Conservation (phyloP, 176 grass and related monocot species). For the Urochloa ruziziensis region DNA sequence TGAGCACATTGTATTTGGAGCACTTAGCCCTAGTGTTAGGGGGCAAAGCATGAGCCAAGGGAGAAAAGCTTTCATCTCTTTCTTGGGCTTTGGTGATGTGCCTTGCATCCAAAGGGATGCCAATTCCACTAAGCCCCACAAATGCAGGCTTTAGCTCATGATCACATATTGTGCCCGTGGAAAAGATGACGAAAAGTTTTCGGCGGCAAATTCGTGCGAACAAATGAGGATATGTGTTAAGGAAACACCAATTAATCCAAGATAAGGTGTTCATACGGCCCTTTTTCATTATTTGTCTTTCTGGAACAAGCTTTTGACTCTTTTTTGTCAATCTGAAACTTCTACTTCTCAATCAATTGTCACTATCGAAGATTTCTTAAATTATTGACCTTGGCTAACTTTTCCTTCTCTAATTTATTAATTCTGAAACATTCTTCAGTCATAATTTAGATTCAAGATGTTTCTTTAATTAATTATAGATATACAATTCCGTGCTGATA, state of each 20-base stretch:
- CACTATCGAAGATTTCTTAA: not conserved
- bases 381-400: not conserved
- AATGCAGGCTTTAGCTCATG: constrained; percentile 50
- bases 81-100: constrained; percentile 44
- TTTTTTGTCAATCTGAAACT: not conserved
- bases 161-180: constrained; percentile 44
- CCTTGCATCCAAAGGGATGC: constrained; percentile 63
- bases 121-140: constrained; percentile 51
- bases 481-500: not conserved
- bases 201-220: constrained; percentile 15
- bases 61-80: constrained; percentile 20
- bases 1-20: constrained; percentile 19
- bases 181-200: constrained; percentile 40
- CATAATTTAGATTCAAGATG: not conserved
- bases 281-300: constrained; percentile 18
- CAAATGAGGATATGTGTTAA: not conserved
- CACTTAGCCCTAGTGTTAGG: constrained; percentile 48
- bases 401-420: not conserved
- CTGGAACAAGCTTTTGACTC: not conserved
- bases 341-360: not conserved
- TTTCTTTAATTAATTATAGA: not conserved
- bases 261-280: not conserved
- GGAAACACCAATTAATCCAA: not conserved
- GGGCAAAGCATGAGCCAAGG: constrained; percentile 44
- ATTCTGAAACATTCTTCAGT: not conserved